Conservation (phyloP, 805 yeast species). For the Brettanomyces naardenensis region DNA sequence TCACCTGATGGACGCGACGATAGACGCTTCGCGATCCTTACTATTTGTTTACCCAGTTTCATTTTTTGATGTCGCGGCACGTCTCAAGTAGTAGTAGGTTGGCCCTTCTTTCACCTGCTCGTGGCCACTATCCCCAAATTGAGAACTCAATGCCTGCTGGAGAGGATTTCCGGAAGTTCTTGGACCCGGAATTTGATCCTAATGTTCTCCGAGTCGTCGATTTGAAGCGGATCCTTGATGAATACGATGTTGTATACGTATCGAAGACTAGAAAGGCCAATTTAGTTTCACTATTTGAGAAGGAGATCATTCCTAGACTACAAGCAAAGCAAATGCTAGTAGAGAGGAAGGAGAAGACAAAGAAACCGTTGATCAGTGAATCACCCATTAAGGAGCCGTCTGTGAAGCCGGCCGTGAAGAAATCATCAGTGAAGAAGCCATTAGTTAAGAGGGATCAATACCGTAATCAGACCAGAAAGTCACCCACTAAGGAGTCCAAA, state of each 20-base stretch:
- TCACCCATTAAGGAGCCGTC: neutral
- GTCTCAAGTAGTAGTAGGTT: no score
- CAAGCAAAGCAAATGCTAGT: neutral
- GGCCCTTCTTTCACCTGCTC: no score
- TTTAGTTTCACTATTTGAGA: constrained; percentile 30
- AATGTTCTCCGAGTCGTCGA: constrained; percentile 52
- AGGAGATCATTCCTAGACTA: constrained; percentile 6
- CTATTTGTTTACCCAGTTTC: no score
- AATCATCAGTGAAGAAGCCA: no score
- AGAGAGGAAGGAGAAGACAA: constrained; percentile 1
- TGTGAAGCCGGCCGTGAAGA: constrained; percentile 1
- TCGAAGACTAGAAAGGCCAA: constrained; percentile 57
- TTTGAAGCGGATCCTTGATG: constrained; percentile 50
- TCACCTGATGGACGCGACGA: no score
- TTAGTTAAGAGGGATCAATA: no score
- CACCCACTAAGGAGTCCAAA: constrained; percentile 3
- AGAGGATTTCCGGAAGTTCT: neutral
- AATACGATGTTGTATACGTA: constrained; percentile 46
- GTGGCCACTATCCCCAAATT: no score
- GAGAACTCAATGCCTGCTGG: no score
- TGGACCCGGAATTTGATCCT: constrained; percentile 51
- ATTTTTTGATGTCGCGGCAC: no score
- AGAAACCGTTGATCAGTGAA: neutral
- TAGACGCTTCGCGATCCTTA: no score
- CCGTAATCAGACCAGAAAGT: no score